phyloP scores from a whole-genome alignment of 2,329 filamentous ascomycete species.

The Colletotrichum tanaceti region DNA sequence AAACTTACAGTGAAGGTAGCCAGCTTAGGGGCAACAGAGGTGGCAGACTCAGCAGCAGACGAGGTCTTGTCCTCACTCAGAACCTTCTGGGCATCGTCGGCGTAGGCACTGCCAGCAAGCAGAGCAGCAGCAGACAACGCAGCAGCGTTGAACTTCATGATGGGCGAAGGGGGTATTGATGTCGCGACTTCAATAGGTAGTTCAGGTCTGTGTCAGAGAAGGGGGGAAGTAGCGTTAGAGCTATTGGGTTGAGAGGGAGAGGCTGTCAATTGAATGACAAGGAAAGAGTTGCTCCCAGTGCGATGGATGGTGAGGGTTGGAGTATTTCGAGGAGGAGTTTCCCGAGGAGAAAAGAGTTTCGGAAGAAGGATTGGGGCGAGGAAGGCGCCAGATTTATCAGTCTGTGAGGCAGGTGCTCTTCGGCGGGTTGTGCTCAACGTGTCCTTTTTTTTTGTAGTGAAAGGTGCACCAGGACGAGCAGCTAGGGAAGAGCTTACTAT shows the following conservation, averaged over 20 bases:
- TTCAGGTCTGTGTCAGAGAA: neutral
- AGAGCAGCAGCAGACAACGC: slow-evolving; percentile 81
- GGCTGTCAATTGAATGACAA: slow-evolving; percentile 39
- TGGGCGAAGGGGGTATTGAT: slow-evolving; percentile 50
- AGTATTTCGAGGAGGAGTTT: slow-evolving; percentile 34
- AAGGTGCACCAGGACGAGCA: slow-evolving; percentile 30
- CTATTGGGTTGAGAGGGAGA: slow-evolving; percentile 29
- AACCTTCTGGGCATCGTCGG: slow-evolving; percentile 73
- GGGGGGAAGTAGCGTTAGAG: slow-evolving; percentile 23
- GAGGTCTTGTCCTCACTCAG: slow-evolving; percentile 60
- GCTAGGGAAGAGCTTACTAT: slow-evolving; percentile 36
- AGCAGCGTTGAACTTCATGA: slow-evolving; percentile 87
- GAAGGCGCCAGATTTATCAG: slow-evolving; percentile 40
- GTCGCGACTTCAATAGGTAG: slow-evolving; percentile 12
- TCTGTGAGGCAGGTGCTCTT: slow-evolving; percentile 34
- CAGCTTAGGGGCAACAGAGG: slow-evolving; percentile 71
- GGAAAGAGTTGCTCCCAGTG: slow-evolving; percentile 30
- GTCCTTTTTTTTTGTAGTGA: slow-evolving; percentile 41
- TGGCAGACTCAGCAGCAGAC: slow-evolving; percentile 60
- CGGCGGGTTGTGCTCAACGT: slow-evolving; percentile 41
- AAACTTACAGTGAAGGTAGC: slow-evolving; percentile 88
- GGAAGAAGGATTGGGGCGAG: slow-evolving; percentile 39
- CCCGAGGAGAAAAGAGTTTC: slow-evolving; percentile 39
- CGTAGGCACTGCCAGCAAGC: slow-evolving; percentile 75
- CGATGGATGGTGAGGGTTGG: slow-evolving; percentile 28